phyloP scores from a whole-genome alignment of 495 filamentous ascomycete species.

The Talaromyces borbonicus region DNA sequence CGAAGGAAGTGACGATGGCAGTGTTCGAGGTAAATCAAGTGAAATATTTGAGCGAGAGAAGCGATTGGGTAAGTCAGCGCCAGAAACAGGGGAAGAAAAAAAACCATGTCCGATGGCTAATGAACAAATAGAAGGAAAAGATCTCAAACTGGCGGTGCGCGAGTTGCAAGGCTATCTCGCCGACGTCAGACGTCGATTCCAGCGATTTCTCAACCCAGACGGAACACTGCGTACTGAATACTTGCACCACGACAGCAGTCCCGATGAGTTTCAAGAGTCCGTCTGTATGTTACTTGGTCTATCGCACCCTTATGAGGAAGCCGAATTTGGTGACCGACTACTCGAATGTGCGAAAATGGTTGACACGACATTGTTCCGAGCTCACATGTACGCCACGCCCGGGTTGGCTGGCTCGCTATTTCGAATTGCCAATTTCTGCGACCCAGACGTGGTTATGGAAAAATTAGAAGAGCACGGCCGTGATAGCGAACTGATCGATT shows the following conservation, averaged over 20 bases:
- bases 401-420: slow-evolving; percentile 82
- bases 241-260: slow-evolving; percentile 40
- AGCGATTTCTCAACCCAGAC: slow-evolving; percentile 67
- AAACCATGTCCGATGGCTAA: no score
- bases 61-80: slow-evolving; percentile 28
- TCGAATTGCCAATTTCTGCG: slow-evolving; percentile 93
- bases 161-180: slow-evolving; percentile 80
- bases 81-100: background rate
- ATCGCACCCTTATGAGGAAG: slow-evolving; percentile 33
- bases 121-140: slow-evolving; percentile 51
- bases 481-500: slow-evolving; percentile 92
- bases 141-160: slow-evolving; percentile 66
- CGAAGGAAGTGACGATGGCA: slow-evolving; percentile 36
- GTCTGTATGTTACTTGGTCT: slow-evolving; percentile 38
- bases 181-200: slow-evolving; percentile 69
- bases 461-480: slow-evolving; percentile 78
- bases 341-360: slow-evolving; percentile 68
- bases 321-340: slow-evolving; percentile 59
- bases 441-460: slow-evolving; percentile 90
- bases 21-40: slow-evolving; percentile 27
- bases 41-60: slow-evolving; percentile 16
- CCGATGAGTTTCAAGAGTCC: slow-evolving; percentile 36
- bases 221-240: slow-evolving; percentile 56
- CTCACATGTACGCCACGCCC: slow-evolving; percentile 83
- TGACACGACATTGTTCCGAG: slow-evolving; percentile 88